A percentile compares a stretch with the other conserved stretches of the same genome.
Conservation (phyloP, 1,284 basidiomycete genomes). For the Fomitopsis schrenkii region DNA sequence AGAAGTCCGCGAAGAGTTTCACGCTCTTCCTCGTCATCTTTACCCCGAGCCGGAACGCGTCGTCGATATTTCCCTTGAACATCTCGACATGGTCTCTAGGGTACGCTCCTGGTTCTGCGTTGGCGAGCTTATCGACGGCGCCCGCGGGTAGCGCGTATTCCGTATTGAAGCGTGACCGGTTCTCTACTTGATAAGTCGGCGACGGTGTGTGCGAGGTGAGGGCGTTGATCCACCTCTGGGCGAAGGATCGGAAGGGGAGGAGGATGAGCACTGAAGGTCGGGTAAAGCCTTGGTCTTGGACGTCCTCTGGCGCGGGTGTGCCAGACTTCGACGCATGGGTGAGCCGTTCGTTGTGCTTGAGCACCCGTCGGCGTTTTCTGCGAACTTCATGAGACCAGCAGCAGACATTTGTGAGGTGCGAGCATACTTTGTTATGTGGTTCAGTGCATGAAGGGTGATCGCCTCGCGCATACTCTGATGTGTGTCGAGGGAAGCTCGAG, state of each 20-base stretch:
- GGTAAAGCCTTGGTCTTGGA: slow-evolving; percentile 97
- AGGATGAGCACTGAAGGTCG: slow-evolving; percentile 92
- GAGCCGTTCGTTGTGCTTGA: slow-evolving; percentile 93
- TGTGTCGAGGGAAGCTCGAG: slow-evolving; percentile 54
- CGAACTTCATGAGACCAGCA: slow-evolving; percentile 8
- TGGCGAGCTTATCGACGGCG: slow-evolving; percentile 78
- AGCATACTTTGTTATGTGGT: slow-evolving; percentile 81
- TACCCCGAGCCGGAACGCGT: slow-evolving; percentile 90
- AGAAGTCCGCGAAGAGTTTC: slow-evolving; percentile 88
- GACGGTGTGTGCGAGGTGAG: slow-evolving; percentile 66
- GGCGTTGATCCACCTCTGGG: slow-evolving; percentile 73
- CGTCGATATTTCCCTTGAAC: slow-evolving; percentile 97
- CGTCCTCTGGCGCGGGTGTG: slow-evolving; percentile 59
- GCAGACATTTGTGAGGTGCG: not conserved
- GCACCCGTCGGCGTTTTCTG: slow-evolving; percentile 89
- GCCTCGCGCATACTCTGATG: slow-evolving; percentile 58
- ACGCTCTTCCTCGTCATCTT: slow-evolving; percentile 90
- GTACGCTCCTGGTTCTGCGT: slow-evolving; percentile 72
- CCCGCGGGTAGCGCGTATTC: slow-evolving; percentile 86
- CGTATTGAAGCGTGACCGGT: slow-evolving; percentile 73
- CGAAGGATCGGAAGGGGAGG: slow-evolving; percentile 89
- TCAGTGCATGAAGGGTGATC: slow-evolving; percentile 72
- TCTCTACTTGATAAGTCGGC: slow-evolving; percentile 76
- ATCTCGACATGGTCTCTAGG: slow-evolving; percentile 90
- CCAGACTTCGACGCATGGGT: slow-evolving; percentile 58